Base-by-base conservation (phyloP, 1,284 basidiomycete genomes). In the Cutaneotrichosporon dermatis region DNA sequence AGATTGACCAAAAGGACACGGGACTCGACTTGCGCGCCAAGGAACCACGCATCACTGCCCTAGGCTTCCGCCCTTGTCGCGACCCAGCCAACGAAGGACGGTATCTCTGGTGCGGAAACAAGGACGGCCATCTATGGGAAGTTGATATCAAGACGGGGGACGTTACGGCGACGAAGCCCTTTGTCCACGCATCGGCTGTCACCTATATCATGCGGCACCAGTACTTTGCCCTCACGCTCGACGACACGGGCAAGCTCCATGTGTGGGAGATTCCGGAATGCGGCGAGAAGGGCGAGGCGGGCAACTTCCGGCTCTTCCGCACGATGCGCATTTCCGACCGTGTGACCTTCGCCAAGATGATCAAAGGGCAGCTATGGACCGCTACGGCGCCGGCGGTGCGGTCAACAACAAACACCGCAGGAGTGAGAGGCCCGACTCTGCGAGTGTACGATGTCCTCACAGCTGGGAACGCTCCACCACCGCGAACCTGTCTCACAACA, bases 111-210 rank as follows among this genome's bases (percentile, higher is more conserved):
- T 79, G 88, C 13, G 93, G 92, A 1, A 91, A 89, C 43, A 92
- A 89, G 77, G 91, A 94, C 36, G 93, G 93, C 0, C 86, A 88
- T 73, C 61, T 96, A 12, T 83, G 88, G 67, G 92, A 95, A 79
- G 67, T 93, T 54, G 90, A 95, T 69, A 80, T 88, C 36, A 75
- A 81, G 51, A 83, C 81, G 13, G 37, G 6, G 10, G 37, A n/a
- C 8, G 76, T 91, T 12, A 80, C 80, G 0, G 84, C 83, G 4
- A 79, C 81, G 15, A 88, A 85, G 62, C 79, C 82, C 10, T 79
- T 80, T 12, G 83, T 84, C 0, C 92, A 95, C 71, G 71, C 84
- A 0, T 81, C 85, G 54, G 75, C 86, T 0, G 82, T 96, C 53
- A 83, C 83, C 1, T 80, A 86, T 65, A 88, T 96, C 51, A 87